phyloP scores from a whole-genome alignment of 2,329 filamentous ascomycete genomes.

The Dothiorella sarmentorum region DNA sequence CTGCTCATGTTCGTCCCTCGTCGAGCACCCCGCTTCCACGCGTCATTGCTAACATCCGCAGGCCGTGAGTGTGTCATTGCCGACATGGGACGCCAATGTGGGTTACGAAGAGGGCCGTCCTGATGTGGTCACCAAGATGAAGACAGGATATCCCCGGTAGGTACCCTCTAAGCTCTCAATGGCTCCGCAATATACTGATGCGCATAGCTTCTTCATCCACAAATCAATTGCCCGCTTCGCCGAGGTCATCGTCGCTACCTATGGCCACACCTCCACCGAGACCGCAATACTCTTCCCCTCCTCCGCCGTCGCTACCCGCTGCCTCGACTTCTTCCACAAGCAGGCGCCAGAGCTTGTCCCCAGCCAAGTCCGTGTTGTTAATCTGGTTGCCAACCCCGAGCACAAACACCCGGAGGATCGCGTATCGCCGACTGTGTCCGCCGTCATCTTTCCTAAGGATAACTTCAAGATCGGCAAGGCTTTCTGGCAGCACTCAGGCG shows the following conservation, averaged over 20 bases:
- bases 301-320: slow-evolving; percentile 64
- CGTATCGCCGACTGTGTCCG: slow-evolving; percentile 46
- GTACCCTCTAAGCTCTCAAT: slow-evolving; percentile 19
- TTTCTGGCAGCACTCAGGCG: slow-evolving; percentile 96
- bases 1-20: slow-evolving; percentile 37
- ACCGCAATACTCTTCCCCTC: slow-evolving; percentile 83
- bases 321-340: slow-evolving; percentile 66
- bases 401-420: slow-evolving; percentile 46
- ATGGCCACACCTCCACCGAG: slow-evolving; percentile 61
- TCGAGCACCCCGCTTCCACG: background rate
- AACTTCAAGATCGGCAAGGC: slow-evolving; percentile 75
- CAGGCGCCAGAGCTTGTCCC: slow-evolving; percentile 54
- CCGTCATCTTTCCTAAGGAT: slow-evolving; percentile 66
- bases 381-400: slow-evolving; percentile 61
- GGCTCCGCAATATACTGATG: background rate
- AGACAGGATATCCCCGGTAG: slow-evolving; percentile 84
- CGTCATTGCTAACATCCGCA: slow-evolving; percentile 39
- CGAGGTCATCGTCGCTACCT: slow-evolving; percentile 60
- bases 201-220: slow-evolving; percentile 81
- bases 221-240: slow-evolving; percentile 74
- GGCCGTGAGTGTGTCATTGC: slow-evolving; percentile 94
- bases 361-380: slow-evolving; percentile 54
- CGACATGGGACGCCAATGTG: slow-evolving; percentile 87
- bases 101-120: slow-evolving; percentile 90
- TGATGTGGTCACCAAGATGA: slow-evolving; percentile 82